Evolutionary conservation across 1,139 yeast species (phyloP).

Genomic region (Sugiyamaella castrensis): DNA sequence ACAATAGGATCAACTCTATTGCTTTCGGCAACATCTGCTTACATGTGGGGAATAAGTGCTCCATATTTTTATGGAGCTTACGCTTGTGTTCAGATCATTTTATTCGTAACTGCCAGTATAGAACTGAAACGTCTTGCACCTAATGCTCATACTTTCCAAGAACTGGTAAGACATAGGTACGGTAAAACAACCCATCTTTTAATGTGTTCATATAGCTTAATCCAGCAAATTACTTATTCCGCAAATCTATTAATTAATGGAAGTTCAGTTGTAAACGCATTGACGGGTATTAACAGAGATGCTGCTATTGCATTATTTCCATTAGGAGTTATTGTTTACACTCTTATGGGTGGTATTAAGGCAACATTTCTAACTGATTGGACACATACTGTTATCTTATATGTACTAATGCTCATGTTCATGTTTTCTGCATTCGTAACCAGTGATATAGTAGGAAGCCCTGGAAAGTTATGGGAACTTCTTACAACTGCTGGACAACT

Average conservation of each 20-base stretch:
- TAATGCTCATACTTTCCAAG: slow-evolving; percentile 65
- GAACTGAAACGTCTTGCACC: slow-evolving; percentile 42
- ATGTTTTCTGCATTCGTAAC: slow-evolving; percentile 48
- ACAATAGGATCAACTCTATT: slow-evolving; percentile 86
- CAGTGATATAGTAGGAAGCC: slow-evolving; percentile 61
- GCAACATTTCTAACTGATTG: slow-evolving; percentile 49
- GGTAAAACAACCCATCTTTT: slow-evolving; percentile 65
- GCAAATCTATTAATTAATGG: slow-evolving; percentile 56
- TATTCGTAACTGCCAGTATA: slow-evolving; percentile 65
- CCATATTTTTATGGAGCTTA: slow-evolving; percentile 72
- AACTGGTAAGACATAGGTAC: slow-evolving; percentile 61
- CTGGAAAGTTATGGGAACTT: slow-evolving; percentile 70
- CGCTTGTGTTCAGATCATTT: slow-evolving; percentile 62
- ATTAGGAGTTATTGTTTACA: slow-evolving; percentile 51
- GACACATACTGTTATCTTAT: slow-evolving; percentile 38
- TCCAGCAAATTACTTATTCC: slow-evolving; percentile 29
- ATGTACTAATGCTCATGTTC: slow-evolving; percentile 36
- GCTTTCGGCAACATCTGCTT: slow-evolving; percentile 73
- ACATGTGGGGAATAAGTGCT: slow-evolving; percentile 70
- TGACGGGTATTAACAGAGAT: slow-evolving; percentile 49
- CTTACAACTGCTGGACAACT: slow-evolving; percentile 54
- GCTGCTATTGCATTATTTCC: slow-evolving; percentile 53
- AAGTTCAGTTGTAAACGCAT: slow-evolving; percentile 61
- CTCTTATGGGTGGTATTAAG: slow-evolving; percentile 52
- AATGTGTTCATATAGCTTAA: slow-evolving; percentile 47